Evolutionary conservation across 768 basidiomycete genomes (phyloP).

Genomic region (Royoungia palumana): DNA sequence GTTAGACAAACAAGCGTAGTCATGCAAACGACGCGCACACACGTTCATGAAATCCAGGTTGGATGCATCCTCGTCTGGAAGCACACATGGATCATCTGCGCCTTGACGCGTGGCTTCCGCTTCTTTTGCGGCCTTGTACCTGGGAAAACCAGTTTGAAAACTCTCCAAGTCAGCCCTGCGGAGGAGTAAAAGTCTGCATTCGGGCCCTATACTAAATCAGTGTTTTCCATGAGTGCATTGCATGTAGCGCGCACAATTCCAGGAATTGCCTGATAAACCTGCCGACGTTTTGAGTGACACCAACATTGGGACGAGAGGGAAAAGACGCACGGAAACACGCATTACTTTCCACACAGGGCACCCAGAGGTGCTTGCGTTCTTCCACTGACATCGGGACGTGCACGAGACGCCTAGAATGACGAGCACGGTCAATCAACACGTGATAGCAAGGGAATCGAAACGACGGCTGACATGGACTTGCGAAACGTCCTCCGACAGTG

Average conservation of each 20-base stretch:
- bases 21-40: not conserved
- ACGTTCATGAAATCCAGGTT: conserved; percentile 1
- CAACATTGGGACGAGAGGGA: not conserved
- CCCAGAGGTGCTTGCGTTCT: conserved; percentile 9
- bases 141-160: conserved; percentile 1
- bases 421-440: not conserved
- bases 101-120: not conserved
- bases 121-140: not conserved
- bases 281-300: not conserved
- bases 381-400: not conserved
- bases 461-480: conserved; percentile 19
- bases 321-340: conserved; percentile 21
- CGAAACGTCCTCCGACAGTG: conserved; percentile 16
- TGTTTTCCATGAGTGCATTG: not conserved
- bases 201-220: conserved; percentile 19
- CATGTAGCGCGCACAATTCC: conserved; percentile 13
- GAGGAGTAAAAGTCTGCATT: not conserved
- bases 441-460: not conserved
- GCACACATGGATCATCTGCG: not conserved
- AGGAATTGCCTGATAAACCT: not conserved
- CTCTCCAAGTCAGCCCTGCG: conserved; percentile 20
- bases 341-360: conserved; percentile 22
- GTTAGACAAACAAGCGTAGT: not conserved
- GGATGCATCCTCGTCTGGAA: not conserved
- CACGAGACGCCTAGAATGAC: conserved; percentile 12